Evolutionary conservation across 2,329 filamentous ascomycete genomes (phyloP), one percentile per base, ranked within the genome.

Genomic region (Penicillium psychrosexuale): DNA sequence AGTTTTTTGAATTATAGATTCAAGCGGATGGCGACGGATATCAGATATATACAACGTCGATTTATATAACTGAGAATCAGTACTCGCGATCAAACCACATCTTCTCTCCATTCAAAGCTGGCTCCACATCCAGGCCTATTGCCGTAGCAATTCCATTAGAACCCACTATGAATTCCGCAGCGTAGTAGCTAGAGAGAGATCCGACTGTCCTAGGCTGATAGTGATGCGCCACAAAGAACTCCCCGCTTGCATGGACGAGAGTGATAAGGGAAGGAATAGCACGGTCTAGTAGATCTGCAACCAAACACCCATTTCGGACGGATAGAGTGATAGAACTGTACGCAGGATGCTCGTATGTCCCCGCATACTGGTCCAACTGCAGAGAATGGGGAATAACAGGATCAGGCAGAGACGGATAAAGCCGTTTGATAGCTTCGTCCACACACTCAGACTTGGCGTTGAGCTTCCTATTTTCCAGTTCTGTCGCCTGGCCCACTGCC

Each of bases 181-280:
- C 24, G 8, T 39, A 54, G 33, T 50, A 54, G 19, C 8, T 19
- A 27, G 37, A 37, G 17, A 43, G n/a, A 24, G 46, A 38, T 8
- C 51, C 51, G 11, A 54, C 30, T 11, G 36, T n/a, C 17, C 33
- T 54, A 11, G 46, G 37, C 6, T 53, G 51, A 27, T 50, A 50
- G 46, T 50, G 5, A 30, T 44, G 38, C 15, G 31, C 39, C 30
- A 50, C 45, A 22, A 50, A 54, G 46, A 50, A 54, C 27, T 54
- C 51, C 45, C 51, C 51, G 37, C 51, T 54, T 3, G 15, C 51
- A 44, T 54, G 51, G 4, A 8, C 8, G 24, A 50, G 17, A 28
- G 38, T 11, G 4, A 54, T 8, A 11, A 54, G 8, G 2, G 31
- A 40, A 42, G 51, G 38, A 9, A 33, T 27, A 31, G 31, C 46